Evolutionary conservation across 2,329 filamentous ascomycete genomes (phyloP).

Genomic region (Nothophaeocryptopus gaeumannii): DNA sequence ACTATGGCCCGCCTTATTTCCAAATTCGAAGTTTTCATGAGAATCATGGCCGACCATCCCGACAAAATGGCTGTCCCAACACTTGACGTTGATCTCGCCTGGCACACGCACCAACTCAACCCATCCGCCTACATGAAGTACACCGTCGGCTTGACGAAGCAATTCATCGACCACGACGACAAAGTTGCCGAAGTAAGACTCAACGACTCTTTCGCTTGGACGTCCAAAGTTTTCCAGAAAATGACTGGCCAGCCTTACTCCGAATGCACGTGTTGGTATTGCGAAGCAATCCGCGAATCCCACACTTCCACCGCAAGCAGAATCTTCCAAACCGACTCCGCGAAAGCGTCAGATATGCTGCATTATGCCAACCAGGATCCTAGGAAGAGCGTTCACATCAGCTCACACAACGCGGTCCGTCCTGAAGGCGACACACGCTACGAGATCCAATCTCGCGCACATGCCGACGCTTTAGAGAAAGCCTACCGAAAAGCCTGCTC

Average conservation of each 20-base stretch:
- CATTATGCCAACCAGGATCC: conserved; percentile 48
- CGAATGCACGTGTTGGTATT: conserved; percentile 82
- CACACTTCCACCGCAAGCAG: conserved; percentile 50
- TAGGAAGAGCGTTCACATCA: conserved; percentile 66
- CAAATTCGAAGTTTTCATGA: conserved; percentile 65
- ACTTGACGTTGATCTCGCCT: conserved; percentile 70
- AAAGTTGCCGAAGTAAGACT: conserved; percentile 70
- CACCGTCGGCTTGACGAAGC: conserved; percentile 48
- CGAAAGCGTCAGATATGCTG: conserved; percentile 36
- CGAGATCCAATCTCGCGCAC: conserved; percentile 13
- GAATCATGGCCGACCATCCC: conserved; percentile 54
- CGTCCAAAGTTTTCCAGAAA: conserved; percentile 66
- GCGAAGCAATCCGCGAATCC: conserved; percentile 64
- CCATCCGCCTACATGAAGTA: conserved; percentile 62
- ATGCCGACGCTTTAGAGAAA: conserved; percentile 48
- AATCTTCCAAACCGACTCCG: conserved; percentile 44
- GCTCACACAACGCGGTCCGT: conserved; percentile 66
- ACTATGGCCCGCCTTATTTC: conserved; percentile 64
- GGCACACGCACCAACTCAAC: conserved; percentile 77
- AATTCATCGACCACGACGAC: conserved; percentile 79
- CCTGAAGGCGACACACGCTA: conserved; percentile 25
- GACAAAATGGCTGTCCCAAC: conserved; percentile 62
- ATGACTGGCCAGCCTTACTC: conserved; percentile 65
- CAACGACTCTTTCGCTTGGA: conserved; percentile 67
- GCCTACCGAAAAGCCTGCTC: conserved; percentile 52